Evolutionary conservation across 805 yeast species (phyloP).

Genomic region (Debaryomyces castellii): DNA sequence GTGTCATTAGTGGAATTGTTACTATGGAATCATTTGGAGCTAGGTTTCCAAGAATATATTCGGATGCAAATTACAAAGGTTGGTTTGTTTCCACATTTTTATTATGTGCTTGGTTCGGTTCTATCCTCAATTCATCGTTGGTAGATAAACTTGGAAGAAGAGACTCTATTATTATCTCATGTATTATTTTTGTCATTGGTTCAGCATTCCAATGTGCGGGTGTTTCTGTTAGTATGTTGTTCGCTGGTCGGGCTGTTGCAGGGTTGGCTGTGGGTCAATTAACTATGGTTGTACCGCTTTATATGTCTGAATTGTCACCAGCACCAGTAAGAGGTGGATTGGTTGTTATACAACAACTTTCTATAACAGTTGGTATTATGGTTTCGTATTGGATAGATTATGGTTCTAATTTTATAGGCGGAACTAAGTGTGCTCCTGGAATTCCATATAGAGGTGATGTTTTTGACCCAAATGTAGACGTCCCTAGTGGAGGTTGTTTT

Average conservation of each 20-base stretch:
- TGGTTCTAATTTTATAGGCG: conserved; percentile 58
- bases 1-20: conserved; percentile 65
- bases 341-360: conserved; percentile 68
- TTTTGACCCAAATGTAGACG: conserved; percentile 23
- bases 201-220: conserved; percentile 54
- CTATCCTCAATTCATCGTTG: conserved; percentile 55
- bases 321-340: conserved; percentile 60
- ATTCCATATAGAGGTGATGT: conserved; percentile 9
- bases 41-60: conserved; percentile 25
- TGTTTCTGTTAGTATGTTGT: conserved; percentile 55
- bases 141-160: conserved; percentile 72
- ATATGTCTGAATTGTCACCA: conserved; percentile 72
- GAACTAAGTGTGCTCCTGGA: conserved; percentile 29
- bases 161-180: conserved; percentile 56
- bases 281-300: conserved; percentile 77
- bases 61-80: conserved; percentile 15
- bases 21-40: conserved; percentile 46
- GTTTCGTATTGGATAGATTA: conserved; percentile 74
- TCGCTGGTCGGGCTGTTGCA: conserved; percentile 66
- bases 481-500: conserved; percentile 18
- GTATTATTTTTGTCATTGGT: conserved; percentile 57
- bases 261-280: conserved; percentile 76
- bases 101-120: conserved; percentile 74
- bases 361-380: conserved; percentile 64
- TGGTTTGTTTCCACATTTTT: conserved; percentile 18